These are phyloP conservation scores for Hypomontagnella submonticulosa DNA, from an alignment of 495 filamentous ascomycete species.

Conservation along the genomic window DNA sequence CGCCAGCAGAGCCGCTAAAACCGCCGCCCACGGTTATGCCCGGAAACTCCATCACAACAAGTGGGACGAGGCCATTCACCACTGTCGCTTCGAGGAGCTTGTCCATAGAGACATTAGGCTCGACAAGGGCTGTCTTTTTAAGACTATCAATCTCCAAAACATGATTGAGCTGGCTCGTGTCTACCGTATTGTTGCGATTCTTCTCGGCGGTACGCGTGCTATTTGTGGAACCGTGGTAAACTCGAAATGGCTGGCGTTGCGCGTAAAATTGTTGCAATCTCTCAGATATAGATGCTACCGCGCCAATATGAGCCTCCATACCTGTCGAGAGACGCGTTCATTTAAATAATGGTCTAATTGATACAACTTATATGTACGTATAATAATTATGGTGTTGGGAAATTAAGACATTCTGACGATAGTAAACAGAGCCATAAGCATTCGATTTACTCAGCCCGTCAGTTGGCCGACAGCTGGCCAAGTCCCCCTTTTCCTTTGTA, in stretches of 20 bases:
- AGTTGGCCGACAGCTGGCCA: too few species aligned
- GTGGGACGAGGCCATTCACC: conserved; percentile 63
- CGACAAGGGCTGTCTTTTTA: conserved; percentile 62
- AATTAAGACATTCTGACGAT: neutral
- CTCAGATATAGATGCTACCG: conserved; percentile 56
- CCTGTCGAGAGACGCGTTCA: conserved; percentile 5
- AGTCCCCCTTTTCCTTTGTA: too few species aligned
- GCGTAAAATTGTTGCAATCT: conserved; percentile 63
- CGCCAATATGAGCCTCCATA: conserved; percentile 57
- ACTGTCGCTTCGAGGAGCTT: conserved; percentile 64
- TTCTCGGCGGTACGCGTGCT: conserved; percentile 67
- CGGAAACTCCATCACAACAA: conserved; percentile 72
- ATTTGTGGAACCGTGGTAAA: conserved; percentile 80
- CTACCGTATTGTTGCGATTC: conserved; percentile 60
- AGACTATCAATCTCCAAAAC: conserved; percentile 64
- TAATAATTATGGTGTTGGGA: neutral
- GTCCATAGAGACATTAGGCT: conserved; percentile 75
- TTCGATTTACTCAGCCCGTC: too few species aligned
- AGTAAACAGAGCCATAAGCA: too few species aligned
- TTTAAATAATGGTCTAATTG: neutral
- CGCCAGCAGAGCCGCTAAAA: conserved; percentile 69
- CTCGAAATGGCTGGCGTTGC: conserved; percentile 69
- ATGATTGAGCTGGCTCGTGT: conserved; percentile 63
- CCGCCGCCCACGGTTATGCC: conserved; percentile 74
- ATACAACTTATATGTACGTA: neutral